phyloP scores from a whole-genome alignment of 2,329 filamentous ascomycete genomes.

The Epichloe brachyelytri region DNA sequence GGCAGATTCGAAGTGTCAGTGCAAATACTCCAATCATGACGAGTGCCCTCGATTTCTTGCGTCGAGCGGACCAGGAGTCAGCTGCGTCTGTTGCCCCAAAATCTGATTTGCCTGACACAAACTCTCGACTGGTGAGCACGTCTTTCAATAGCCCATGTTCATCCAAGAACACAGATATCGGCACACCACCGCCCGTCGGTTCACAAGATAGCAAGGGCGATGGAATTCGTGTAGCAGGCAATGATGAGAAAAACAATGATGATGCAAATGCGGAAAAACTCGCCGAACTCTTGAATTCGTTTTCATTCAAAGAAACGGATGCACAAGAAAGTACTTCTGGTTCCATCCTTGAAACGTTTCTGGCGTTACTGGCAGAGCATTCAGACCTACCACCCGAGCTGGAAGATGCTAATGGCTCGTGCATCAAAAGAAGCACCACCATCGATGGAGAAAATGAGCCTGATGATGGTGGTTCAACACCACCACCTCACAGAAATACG shows the following conservation, averaged over 20 bases:
- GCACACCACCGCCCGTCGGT: background rate
- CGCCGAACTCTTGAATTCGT: conserved; percentile 1
- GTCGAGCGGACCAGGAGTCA: background rate
- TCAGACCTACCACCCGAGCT: background rate
- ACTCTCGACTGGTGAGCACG: background rate
- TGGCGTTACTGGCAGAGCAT: conserved; percentile 1
- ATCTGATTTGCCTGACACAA: background rate
- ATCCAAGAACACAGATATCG: background rate
- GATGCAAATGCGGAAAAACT: conserved; percentile 1
- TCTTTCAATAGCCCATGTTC: background rate
- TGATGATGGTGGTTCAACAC: background rate
- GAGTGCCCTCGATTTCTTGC: conserved; percentile 3
- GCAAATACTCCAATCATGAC: background rate
- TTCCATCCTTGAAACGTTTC: conserved; percentile 3
- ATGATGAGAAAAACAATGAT: background rate
- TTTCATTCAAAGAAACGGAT: conserved; percentile 3
- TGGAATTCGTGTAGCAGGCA: background rate
- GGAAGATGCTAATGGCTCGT: background rate
- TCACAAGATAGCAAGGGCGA: background rate
- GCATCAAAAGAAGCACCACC: background rate
- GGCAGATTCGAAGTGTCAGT: background rate
- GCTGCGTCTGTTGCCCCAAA: background rate
- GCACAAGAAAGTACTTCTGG: background rate
- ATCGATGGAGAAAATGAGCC: background rate
- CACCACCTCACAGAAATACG: background rate